A percentile compares a stretch with the other conserved stretches of the same genome.
These are phyloP conservation scores for Candida ortonii DNA, from an alignment of 805 yeast genomes.

Conservation along the genomic window DNA sequence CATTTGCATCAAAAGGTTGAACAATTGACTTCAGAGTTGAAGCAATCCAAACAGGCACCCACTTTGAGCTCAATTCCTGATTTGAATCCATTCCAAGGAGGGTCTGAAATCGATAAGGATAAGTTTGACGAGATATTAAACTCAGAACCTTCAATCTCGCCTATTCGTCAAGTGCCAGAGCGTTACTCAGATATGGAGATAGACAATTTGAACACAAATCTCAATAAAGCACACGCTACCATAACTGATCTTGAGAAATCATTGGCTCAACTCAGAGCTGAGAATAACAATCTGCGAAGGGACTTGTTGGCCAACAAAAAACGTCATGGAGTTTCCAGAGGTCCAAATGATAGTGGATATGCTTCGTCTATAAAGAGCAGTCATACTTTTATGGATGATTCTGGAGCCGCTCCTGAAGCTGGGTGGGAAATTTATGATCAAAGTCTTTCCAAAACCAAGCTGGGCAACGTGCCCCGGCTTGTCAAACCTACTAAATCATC, in stretches of 20 bases:
- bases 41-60: conserved; percentile 12
- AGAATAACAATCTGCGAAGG: conserved; percentile 36
- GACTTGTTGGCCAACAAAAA: conserved; percentile 7
- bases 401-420: conserved; percentile 10
- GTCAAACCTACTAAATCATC: conserved; percentile 18
- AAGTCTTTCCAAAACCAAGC: conserved; percentile 12
- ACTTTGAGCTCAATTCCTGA: conserved; percentile 18
- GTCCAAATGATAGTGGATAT: conserved; percentile 11
- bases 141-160: conserved; percentile 35
- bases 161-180: conserved; percentile 36
- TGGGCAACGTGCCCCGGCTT: conserved; percentile 23
- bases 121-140: conserved; percentile 36
- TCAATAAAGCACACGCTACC: conserved; percentile 61
- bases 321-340: conserved; percentile 5
- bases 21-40: conserved; percentile 13
- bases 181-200: conserved; percentile 51
- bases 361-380: conserved; percentile 19
- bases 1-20: conserved; percentile 42
- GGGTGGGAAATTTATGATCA: conserved; percentile 26
- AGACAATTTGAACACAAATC: conserved; percentile 63
- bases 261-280: conserved; percentile 43
- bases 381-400: conserved; percentile 22
- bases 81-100: conserved; percentile 4
- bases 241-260: conserved; percentile 57
- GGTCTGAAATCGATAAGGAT: conserved; percentile 26